Conservation (phyloP, 768 basidiomycete genomes). For the Lentinula edodes region DNA sequence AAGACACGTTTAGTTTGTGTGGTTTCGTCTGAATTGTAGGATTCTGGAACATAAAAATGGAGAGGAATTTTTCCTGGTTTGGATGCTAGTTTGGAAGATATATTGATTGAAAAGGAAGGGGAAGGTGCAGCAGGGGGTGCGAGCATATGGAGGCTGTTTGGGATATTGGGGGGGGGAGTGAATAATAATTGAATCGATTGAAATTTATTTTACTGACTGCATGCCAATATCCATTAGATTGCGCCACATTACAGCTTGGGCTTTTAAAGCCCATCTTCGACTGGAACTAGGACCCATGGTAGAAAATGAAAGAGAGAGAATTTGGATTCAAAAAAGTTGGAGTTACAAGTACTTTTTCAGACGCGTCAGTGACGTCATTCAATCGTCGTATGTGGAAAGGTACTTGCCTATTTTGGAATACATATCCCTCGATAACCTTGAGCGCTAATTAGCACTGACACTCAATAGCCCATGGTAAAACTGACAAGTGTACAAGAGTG, state of each 20-base stretch:
- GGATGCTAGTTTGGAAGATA: neutral
- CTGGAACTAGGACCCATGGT: neutral
- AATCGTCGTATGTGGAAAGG: neutral
- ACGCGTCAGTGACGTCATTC: neutral
- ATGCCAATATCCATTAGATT: constrained; percentile 8
- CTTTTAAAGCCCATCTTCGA: constrained; percentile 2
- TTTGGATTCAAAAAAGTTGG: no score
- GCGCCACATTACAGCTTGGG: constrained; percentile 6
- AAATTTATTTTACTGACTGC: neutral
- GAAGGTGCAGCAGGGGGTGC: constrained; percentile 4
- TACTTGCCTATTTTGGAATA: no score
- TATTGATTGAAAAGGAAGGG: neutral
- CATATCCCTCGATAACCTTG: no score
- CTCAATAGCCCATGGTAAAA: no score
- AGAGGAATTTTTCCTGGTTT: neutral
- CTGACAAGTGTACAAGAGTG: no score
- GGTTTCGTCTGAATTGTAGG: neutral
- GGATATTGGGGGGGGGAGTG: neutral
- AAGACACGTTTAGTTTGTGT: neutral
- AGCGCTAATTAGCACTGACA: no score
- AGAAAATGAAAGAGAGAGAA: neutral
- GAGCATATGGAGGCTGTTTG: neutral
- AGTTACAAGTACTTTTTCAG: no score
- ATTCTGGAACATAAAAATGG: constrained; percentile 4
- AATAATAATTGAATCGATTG: neutral